Evolutionary conservation across 495 filamentous ascomycete genomes (phyloP).

Genomic region (Astrothelium subdiscretum): DNA sequence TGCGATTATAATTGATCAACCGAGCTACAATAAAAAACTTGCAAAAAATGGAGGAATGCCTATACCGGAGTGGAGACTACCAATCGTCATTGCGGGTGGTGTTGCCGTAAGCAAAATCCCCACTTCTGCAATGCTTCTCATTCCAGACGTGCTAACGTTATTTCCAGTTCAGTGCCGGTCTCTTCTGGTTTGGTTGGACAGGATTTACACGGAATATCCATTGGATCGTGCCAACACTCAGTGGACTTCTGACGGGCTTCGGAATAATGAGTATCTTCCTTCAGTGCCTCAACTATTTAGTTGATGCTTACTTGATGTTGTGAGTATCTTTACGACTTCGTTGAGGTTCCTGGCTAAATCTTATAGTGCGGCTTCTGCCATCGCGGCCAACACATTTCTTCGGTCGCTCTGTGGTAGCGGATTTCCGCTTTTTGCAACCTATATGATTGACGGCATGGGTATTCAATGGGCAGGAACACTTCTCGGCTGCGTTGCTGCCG

Average conservation of each 20-base stretch:
- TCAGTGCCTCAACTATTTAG: conserved; percentile 73
- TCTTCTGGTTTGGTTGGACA: conserved; percentile 87
- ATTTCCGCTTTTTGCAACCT: conserved; percentile 71
- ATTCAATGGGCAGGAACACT: conserved; percentile 70
- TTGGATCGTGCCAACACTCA: conserved; percentile 73
- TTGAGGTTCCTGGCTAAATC: conserved; percentile 16
- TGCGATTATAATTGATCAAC: conserved; percentile 54
- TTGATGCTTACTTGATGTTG: conserved; percentile 84
- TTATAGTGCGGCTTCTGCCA: conserved; percentile 60
- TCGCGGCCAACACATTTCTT: conserved; percentile 82
- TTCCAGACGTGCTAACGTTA: neutral
- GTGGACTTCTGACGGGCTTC: conserved; percentile 51
- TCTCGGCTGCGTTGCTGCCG: conserved; percentile 58
- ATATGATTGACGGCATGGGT: conserved; percentile 70
- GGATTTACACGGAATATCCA: conserved; percentile 51
- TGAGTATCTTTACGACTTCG: conserved; percentile 31
- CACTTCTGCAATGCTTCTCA: neutral
- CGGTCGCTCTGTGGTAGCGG: conserved; percentile 64
- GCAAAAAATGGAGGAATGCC: conserved; percentile 60
- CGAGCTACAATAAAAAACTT: conserved; percentile 43
- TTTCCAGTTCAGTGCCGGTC: conserved; percentile 49
- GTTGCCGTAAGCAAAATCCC: conserved; percentile 26
- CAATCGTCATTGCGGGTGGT: conserved; percentile 66
- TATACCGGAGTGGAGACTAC: conserved; percentile 78
- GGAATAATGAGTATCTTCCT: conserved; percentile 72